Evolutionary conservation across 139 green algal species (phyloP).

Genomic region (Zygnema circumcarinatum): DNA sequence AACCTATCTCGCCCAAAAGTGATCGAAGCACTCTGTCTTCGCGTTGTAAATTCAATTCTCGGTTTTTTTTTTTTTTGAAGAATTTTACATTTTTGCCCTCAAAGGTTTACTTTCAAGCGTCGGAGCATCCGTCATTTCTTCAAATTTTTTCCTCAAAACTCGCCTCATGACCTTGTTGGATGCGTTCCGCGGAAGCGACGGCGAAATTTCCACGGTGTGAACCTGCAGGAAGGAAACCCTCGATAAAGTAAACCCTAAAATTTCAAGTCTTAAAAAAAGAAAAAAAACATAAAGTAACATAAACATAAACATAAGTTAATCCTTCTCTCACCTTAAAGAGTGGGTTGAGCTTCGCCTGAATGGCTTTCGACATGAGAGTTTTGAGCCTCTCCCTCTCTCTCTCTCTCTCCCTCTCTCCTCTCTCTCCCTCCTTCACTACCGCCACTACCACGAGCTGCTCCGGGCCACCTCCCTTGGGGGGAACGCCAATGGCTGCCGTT

Average conservation of each 20-base stretch:
- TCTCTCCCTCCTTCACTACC: constrained; percentile 67
- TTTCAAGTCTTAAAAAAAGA: background rate
- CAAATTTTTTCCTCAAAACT: constrained; percentile 38
- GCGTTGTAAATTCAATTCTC: too few relatives aligned
- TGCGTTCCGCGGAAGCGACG: constrained; percentile 80
- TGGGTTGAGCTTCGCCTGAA: constrained; percentile 83
- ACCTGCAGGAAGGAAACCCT: constrained; percentile 33
- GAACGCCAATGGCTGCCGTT: constrained; percentile 80
- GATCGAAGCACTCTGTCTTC: too few relatives aligned
- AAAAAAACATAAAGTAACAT: background rate
- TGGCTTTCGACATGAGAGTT: constrained; percentile 60
- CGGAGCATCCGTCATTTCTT: too few relatives aligned
- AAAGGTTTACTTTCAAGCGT: too few relatives aligned
- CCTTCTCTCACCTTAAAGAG: constrained; percentile 83
- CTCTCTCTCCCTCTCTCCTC: background rate
- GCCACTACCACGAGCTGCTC: constrained; percentile 85
- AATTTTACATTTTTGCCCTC: too few relatives aligned
- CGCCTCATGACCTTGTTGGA: constrained; percentile 91
- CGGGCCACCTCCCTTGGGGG: constrained; percentile 76
- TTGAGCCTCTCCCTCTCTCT: constrained; percentile 6
- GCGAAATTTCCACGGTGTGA: constrained; percentile 64
- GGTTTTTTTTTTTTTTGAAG: too few relatives aligned
- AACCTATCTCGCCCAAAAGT: too few relatives aligned
- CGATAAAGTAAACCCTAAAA: constrained; percentile 13
- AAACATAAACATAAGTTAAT: constrained; percentile 2